These are phyloP conservation scores for Sporothrix phasma DNA, from an alignment of 2,329 filamentous ascomycete species.

Conservation along the genomic window DNA sequence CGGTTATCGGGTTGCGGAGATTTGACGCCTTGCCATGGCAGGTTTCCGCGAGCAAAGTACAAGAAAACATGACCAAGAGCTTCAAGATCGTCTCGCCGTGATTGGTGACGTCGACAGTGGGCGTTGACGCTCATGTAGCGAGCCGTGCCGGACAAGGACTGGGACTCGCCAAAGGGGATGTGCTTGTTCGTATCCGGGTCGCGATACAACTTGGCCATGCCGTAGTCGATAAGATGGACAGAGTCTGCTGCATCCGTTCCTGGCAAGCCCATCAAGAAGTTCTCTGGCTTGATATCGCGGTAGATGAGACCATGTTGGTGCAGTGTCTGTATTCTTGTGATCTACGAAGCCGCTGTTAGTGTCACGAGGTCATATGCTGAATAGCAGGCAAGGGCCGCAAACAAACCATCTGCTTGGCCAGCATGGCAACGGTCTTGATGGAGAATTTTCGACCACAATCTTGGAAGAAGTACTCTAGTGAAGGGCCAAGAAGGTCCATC, in stretches of 20 bases:
- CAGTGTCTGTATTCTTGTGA: constrained; percentile 82
- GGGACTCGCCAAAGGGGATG: constrained; percentile 92
- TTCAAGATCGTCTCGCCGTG: constrained; percentile 88
- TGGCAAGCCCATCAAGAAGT: constrained; percentile 91
- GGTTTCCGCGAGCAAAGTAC: constrained; percentile 59
- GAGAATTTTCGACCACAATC: constrained; percentile 14
- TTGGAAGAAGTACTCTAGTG: constrained; percentile 15
- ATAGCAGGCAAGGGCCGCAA: not conserved
- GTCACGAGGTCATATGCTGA: not conserved
- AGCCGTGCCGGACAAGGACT: constrained; percentile 90
- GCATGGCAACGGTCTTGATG: constrained; percentile 17
- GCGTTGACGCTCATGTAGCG: constrained; percentile 99
- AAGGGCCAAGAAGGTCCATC: constrained; percentile 20
- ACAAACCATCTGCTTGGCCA: constrained; percentile 19
- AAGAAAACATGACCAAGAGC: constrained; percentile 70
- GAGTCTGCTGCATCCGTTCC: constrained; percentile 85
- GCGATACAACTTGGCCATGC: constrained; percentile 98
- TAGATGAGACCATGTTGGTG: constrained; percentile 99
- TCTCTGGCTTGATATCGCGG: constrained; percentile 98
- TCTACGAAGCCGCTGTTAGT: constrained; percentile 33
- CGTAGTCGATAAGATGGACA: constrained; percentile 96
- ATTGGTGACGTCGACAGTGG: constrained; percentile 90
- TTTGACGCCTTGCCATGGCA: constrained; percentile 64
- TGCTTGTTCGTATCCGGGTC: constrained; percentile 98
- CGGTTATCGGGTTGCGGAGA: constrained; percentile 79